These are phyloP conservation scores for Cucumis sativus DNA, from an alignment of 306 rosid species.

Conservation along the genomic window DNA sequence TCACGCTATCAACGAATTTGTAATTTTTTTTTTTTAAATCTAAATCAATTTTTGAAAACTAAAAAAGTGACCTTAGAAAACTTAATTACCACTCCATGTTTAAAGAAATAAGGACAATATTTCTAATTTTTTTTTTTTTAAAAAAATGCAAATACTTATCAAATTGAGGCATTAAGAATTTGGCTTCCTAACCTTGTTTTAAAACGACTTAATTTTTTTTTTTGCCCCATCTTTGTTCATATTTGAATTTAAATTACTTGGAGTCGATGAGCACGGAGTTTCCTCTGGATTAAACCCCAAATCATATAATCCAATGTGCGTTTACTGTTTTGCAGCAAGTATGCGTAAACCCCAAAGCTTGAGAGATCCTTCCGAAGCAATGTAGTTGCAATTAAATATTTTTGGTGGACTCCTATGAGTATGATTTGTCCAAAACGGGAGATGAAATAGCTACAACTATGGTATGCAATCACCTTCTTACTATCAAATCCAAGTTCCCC, in stretches of 20 bases:
- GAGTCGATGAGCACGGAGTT: slow-evolving; percentile 5
- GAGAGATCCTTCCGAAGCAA: slow-evolving; percentile 46
- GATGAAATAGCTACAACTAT: slow-evolving; percentile 64
- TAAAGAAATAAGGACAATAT: no score
- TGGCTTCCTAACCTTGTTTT: no score
- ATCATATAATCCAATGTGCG: slow-evolving; percentile 11
- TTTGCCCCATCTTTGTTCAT: no score
- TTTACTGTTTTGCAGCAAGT: slow-evolving; percentile 48
- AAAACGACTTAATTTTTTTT: no score
- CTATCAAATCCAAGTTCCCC: slow-evolving; percentile 46
- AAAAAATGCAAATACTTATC: no score
- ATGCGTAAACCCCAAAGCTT: slow-evolving; percentile 13
- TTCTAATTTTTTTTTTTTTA: no score
- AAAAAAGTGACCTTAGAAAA: no score
- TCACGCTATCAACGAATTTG: background rate
- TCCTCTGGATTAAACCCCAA: slow-evolving; percentile 18
- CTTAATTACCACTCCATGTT: no score
- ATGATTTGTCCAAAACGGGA: slow-evolving; percentile 27
- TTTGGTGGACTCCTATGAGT: slow-evolving; percentile 36
- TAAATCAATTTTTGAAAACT: no score
- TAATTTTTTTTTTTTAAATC: background rate
- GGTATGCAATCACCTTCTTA: slow-evolving; percentile 38
- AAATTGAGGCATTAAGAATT: no score
- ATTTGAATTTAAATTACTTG: no score
- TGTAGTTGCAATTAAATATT: slow-evolving; percentile 67